Percentiles rank a stretch among this genome's conserved stretches.
These are phyloP conservation scores for Magnaporthales sp. DNA, from an alignment of 2,329 filamentous ascomycete genomes.

Conservation along the genomic window DNA sequence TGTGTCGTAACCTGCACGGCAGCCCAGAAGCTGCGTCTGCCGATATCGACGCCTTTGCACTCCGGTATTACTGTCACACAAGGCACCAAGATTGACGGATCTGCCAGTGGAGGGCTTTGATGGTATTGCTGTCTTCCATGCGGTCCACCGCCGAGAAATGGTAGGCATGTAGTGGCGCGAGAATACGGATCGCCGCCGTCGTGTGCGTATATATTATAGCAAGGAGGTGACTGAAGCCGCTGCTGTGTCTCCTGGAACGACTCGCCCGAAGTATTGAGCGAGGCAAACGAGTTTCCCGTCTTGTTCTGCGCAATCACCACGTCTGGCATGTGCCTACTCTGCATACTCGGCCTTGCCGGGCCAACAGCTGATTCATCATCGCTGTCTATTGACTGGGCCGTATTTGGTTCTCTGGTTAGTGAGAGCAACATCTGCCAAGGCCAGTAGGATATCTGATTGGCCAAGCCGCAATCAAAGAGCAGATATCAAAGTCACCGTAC, in stretches of 20 bases:
- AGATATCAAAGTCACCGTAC: neutral
- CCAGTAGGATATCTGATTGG: neutral
- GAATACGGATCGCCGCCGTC: conserved; percentile 3
- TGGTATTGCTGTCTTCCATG: neutral
- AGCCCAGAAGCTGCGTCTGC: conserved; percentile 31
- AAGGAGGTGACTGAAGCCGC: neutral
- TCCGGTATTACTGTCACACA: conserved; percentile 12
- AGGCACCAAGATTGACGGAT: conserved; percentile 11
- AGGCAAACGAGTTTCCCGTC: neutral
- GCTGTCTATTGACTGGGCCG: neutral
- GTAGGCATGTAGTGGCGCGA: conserved; percentile 1
- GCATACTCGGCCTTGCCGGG: neutral
- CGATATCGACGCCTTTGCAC: conserved; percentile 8
- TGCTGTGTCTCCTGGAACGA: neutral
- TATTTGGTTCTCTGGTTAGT: neutral
- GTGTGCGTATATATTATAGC: neutral
- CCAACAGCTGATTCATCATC: neutral
- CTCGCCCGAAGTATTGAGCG: neutral
- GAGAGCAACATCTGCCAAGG: neutral
- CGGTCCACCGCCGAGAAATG: neutral
- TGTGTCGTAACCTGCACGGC: conserved; percentile 38
- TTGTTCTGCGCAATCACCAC: neutral
- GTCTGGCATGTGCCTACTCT: neutral
- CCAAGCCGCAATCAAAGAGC: neutral
- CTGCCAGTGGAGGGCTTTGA: neutral